A percentile compares a stretch with the other conserved stretches of the same genome.
phyloP scores from a whole-genome alignment of 805 yeast genomes.

The Metschnikowia lachancei region DNA sequence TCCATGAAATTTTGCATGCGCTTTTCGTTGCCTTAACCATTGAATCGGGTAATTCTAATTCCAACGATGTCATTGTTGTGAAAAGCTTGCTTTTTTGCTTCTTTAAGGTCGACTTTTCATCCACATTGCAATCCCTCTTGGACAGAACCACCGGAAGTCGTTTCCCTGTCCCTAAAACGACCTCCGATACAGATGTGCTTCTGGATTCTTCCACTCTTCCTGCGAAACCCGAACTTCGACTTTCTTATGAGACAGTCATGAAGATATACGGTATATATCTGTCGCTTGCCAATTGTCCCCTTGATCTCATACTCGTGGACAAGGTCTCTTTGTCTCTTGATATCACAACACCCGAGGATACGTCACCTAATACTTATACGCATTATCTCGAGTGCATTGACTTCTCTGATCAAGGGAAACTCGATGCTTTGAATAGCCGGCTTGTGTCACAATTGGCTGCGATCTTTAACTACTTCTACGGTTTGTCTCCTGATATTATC shows the following conservation, averaged over 20 bases:
- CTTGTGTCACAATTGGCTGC: slow-evolving; percentile 26
- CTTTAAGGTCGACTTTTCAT: slow-evolving; percentile 25
- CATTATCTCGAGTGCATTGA: slow-evolving; percentile 16
- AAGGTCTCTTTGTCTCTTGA: slow-evolving; percentile 26
- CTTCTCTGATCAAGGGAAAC: slow-evolving; percentile 11
- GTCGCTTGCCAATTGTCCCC: slow-evolving; percentile 27
- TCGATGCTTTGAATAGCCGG: slow-evolving; percentile 13
- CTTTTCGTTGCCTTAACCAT: slow-evolving; percentile 19
- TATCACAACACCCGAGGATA: slow-evolving; percentile 25
- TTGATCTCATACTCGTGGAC: slow-evolving; percentile 20
- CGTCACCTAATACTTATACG: slow-evolving; percentile 25
- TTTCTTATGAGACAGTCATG: slow-evolving; percentile 25
- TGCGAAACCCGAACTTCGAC: slow-evolving; percentile 9
- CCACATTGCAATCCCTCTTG: slow-evolving; percentile 21
- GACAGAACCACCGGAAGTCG: slow-evolving; percentile 9
- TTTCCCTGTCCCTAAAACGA: not conserved
- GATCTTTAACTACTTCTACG: slow-evolving; percentile 24
- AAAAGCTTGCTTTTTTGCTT: slow-evolving; percentile 26
- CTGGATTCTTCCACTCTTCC: too few relatives aligned
- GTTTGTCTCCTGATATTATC: slow-evolving; percentile 18
- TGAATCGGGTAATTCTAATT: slow-evolving; percentile 12
- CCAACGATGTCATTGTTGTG: slow-evolving; percentile 20
- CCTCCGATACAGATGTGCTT: too few relatives aligned
- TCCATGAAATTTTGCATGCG: slow-evolving; percentile 26
- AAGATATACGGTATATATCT: slow-evolving; percentile 26